Conservation (phyloP, 768 basidiomycete genomes). For the Mycena galericulata region DNA sequence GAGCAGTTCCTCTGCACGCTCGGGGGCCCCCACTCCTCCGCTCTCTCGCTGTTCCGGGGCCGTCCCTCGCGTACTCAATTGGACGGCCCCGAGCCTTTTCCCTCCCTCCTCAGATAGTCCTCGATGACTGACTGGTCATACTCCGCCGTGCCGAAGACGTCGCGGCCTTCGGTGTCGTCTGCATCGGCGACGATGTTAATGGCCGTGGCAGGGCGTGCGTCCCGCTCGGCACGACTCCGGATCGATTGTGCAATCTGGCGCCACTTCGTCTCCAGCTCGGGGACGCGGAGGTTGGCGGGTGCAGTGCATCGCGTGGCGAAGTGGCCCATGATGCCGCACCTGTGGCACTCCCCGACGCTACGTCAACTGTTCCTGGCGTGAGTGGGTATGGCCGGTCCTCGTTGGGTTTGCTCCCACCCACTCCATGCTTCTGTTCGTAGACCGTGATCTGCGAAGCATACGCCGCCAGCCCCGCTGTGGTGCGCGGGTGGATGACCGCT, state of each 20-base stretch:
- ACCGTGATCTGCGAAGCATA: conserved; percentile 29
- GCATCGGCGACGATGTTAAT: conserved; percentile 11
- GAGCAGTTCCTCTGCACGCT: conserved; percentile 26
- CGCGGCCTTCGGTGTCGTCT: neutral
- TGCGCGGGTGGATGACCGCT: conserved; percentile 30
- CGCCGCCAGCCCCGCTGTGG: conserved; percentile 26
- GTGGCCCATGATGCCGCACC: conserved; percentile 36
- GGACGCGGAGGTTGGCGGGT: conserved; percentile 11
- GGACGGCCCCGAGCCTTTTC: conserved; percentile 29
- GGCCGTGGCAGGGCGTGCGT: neutral
- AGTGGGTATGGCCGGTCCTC: conserved; percentile 39
- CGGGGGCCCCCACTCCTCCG: conserved; percentile 18
- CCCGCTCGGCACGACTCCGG: conserved; percentile 1
- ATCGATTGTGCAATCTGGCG: conserved; percentile 31
- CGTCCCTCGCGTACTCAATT: conserved; percentile 12
- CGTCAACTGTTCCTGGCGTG: conserved; percentile 34
- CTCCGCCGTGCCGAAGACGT: conserved; percentile 22
- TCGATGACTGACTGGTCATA: conserved; percentile 10
- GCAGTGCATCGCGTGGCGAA: conserved; percentile 6
- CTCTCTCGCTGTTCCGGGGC: neutral
- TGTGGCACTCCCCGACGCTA: conserved; percentile 37
- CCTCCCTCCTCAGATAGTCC: conserved; percentile 16
- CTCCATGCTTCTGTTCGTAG: conserved; percentile 8
- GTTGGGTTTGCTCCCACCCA: neutral
- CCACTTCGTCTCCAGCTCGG: conserved; percentile 34